phyloP scores from a whole-genome alignment of 2,329 filamentous ascomycete species.

The Zymoseptoria tritici region DNA sequence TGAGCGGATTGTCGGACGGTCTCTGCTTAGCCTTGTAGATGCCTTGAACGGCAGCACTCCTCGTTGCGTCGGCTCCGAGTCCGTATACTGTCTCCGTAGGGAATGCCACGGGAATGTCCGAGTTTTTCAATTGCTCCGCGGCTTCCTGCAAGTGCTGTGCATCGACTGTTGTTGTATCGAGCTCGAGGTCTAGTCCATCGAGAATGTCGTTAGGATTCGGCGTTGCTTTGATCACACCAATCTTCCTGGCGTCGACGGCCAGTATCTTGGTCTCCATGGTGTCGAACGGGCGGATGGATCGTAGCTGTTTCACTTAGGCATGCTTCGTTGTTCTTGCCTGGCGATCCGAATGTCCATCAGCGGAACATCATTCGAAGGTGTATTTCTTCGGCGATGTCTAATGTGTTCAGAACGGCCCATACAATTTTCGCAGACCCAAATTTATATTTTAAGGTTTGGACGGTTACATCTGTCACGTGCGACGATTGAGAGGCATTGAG shows the following conservation, averaged over 20 bases:
- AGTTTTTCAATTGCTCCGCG: slow-evolving; percentile 56
- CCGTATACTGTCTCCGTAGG: slow-evolving; percentile 98
- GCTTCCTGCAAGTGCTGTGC: slow-evolving; percentile 54
- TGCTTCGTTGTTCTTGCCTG: not conserved
- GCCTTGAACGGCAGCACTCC: slow-evolving; percentile 73
- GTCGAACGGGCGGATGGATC: not conserved
- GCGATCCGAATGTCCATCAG: not conserved
- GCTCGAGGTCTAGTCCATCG: slow-evolving; percentile 28
- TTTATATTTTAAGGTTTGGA: not conserved
- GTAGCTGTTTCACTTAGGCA: not conserved
- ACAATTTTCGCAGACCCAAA: slow-evolving; percentile 1
- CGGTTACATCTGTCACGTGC: not conserved
- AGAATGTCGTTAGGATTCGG: slow-evolving; percentile 26
- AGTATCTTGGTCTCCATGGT: slow-evolving; percentile 32
- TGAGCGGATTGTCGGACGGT: slow-evolving; percentile 90
- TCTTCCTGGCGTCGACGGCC: slow-evolving; percentile 34
- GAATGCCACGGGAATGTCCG: slow-evolving; percentile 77
- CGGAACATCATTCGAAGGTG: not conserved
- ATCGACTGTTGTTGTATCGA: slow-evolving; percentile 35
- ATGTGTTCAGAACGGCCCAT: slow-evolving; percentile 2
- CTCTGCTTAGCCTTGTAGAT: slow-evolving; percentile 88
- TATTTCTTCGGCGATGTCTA: not conserved
- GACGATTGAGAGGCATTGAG: not conserved
- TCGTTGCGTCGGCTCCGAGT: slow-evolving; percentile 88
- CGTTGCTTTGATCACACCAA: slow-evolving; percentile 32